A percentile compares a stretch with the other conserved stretches of the same genome.
These are phyloP conservation scores for Leishmania mexicana DNA, from an alignment of 208 protist genomes.

Conservation along the genomic window DNA sequence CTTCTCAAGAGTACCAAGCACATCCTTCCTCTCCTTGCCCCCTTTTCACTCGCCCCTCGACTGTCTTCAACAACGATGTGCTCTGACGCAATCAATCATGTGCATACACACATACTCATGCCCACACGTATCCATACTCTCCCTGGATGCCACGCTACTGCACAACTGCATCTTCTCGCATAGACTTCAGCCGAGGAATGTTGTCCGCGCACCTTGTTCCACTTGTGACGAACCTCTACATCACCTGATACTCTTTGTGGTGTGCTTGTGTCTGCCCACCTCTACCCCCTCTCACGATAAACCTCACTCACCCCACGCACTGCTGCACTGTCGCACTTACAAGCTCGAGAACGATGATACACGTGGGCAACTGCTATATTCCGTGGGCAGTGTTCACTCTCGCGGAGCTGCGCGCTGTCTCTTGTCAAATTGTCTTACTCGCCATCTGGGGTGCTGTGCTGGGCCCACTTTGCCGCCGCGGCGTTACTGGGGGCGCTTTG, in stretches of 20 bases:
- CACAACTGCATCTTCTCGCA: not conserved
- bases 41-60: not conserved
- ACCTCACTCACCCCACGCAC: not conserved
- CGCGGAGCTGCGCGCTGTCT: constrained; percentile 36
- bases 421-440: constrained; percentile 38
- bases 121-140: not conserved
- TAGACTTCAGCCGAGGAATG: not conserved
- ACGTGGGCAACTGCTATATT: constrained; percentile 32
- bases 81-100: not conserved
- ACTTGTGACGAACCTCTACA: not conserved
- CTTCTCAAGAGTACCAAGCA: not conserved
- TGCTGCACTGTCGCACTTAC: not conserved
- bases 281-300: not conserved
- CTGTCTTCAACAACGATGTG: not conserved
- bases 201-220: not conserved
- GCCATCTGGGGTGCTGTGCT: constrained; percentile 7
- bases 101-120: constrained; percentile 8
- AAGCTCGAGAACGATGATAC: constrained; percentile 18
- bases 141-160: not conserved
- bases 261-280: not conserved
- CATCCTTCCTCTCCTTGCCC: not conserved
- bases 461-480: constrained; percentile 11
- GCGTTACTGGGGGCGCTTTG: not conserved
- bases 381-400: constrained; percentile 38
- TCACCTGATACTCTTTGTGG: not conserved